Evolutionary conservation across 2,329 filamentous ascomycete species (phyloP).

Genomic region (Ramularia collo-cygni): DNA sequence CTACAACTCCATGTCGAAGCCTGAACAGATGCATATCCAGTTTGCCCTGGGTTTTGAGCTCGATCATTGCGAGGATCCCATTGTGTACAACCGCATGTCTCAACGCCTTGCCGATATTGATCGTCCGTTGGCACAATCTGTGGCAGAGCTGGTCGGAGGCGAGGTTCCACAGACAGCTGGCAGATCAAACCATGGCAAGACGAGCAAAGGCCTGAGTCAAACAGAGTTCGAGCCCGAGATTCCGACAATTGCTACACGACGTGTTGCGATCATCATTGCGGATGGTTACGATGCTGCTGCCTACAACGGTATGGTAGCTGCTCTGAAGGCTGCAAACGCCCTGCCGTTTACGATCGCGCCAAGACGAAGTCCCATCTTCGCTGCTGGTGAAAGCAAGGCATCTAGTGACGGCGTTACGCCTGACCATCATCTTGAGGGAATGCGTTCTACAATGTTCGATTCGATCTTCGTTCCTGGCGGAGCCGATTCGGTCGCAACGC

Average conservation of each 20-base stretch:
- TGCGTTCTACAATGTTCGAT: conserved; percentile 76
- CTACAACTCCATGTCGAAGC: conserved; percentile 65
- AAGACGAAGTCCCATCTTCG: conserved; percentile 58
- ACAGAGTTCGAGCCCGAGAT: conserved; percentile 56
- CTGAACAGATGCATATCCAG: conserved; percentile 59
- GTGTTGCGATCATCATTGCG: conserved; percentile 67
- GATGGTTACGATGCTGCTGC: conserved; percentile 66
- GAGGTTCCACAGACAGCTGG: conserved; percentile 48
- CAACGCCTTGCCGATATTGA: conserved; percentile 67
- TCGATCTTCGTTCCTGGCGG: conserved; percentile 72
- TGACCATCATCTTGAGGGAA: conserved; percentile 73
- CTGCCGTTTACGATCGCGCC: conserved; percentile 67
- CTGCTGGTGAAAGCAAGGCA: conserved; percentile 51
- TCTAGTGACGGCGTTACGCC: conserved; percentile 53
- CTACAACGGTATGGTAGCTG: conserved; percentile 59
- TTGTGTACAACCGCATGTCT: conserved; percentile 66
- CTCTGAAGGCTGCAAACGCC: conserved; percentile 55
- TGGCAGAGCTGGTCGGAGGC: conserved; percentile 64
- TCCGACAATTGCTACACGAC: conserved; percentile 63
- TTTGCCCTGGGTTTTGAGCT: conserved; percentile 63
- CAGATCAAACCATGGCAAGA: conserved; percentile 59
- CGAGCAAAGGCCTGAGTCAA: conserved; percentile 61
- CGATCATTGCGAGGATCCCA: conserved; percentile 72
- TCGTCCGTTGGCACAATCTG: conserved; percentile 58
- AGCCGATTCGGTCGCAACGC: conserved; percentile 52